Evolutionary conservation across 257 asterid species (phyloP).

Genomic region (Solanum tarapatanum): DNA sequence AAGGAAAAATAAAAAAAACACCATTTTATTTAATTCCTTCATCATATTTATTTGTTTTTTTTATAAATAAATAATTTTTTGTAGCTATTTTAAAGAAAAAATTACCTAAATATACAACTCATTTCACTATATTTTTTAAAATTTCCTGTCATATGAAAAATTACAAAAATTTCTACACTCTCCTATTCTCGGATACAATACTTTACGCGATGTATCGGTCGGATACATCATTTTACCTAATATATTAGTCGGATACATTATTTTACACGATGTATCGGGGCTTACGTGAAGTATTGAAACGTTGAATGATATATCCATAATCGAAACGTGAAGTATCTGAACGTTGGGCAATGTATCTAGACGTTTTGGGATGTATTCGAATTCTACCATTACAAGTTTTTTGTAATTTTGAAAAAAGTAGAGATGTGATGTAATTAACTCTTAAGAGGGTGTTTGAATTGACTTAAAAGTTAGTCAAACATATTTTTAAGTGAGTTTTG

Average conservation of each 20-base stretch:
- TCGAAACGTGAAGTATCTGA: no score
- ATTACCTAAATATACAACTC: no score
- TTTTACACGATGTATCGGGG: no score
- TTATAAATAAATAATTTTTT: no score
- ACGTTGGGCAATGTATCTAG: neutral
- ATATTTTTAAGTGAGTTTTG: no score
- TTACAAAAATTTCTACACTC: neutral
- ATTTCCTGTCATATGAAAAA: no score
- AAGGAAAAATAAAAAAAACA: neutral
- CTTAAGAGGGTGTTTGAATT: no score
- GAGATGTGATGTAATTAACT: neutral
- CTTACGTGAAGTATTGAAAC: no score
- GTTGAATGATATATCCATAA: neutral
- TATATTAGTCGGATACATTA: no score
- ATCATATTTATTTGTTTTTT: neutral
- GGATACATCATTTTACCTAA: no score
- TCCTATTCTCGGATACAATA: neutral
- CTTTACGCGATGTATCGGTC: no score
- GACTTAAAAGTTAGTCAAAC: neutral
- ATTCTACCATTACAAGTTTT: neutral
- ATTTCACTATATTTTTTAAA: no score
- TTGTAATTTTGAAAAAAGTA: neutral
- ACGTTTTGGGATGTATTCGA: neutral
- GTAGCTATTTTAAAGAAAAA: neutral
- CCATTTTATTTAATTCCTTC: neutral